phyloP scores from a whole-genome alignment of 2,329 filamentous ascomycete species.

The Fusarium sp. region DNA sequence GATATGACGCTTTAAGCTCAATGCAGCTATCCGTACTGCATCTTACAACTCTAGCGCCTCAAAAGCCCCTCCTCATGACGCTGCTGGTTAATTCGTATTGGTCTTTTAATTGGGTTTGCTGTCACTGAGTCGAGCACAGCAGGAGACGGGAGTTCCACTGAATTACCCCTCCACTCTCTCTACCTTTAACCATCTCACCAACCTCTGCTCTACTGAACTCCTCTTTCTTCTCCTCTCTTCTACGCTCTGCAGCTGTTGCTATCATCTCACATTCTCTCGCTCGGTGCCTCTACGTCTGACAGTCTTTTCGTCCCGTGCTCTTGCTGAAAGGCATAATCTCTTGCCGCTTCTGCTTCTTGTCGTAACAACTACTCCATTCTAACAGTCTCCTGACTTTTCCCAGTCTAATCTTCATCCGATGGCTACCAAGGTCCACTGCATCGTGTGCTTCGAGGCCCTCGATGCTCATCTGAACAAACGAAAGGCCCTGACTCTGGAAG shows the following conservation, averaged over 20 bases:
- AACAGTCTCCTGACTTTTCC: conserved; percentile 15
- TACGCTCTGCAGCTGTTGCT: neutral
- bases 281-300: conserved; percentile 12
- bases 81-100: conserved; percentile 13
- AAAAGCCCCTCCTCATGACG: conserved; percentile 15
- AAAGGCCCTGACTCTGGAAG: conserved; percentile 71
- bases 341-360: conserved; percentile 19
- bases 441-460: conserved; percentile 92
- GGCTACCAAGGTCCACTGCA: conserved; percentile 87
- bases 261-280: neutral
- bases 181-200: conserved; percentile 6
- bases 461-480: conserved; percentile 78
- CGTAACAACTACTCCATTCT: conserved; percentile 20
- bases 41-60: conserved; percentile 12
- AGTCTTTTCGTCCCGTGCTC: conserved; percentile 22
- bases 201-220: neutral
- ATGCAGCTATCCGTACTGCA: neutral
- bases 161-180: conserved; percentile 24
- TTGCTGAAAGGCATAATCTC: conserved; percentile 16
- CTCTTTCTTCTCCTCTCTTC: neutral
- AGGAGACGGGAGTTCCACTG: conserved; percentile 17
- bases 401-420: conserved; percentile 59
- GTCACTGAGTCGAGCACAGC: neutral
- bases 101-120: conserved; percentile 1
- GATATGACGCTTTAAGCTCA: conserved; percentile 5